phyloP scores from a whole-genome alignment of 1,139 yeast species.

The Saccharomycopsis hybrid region DNA sequence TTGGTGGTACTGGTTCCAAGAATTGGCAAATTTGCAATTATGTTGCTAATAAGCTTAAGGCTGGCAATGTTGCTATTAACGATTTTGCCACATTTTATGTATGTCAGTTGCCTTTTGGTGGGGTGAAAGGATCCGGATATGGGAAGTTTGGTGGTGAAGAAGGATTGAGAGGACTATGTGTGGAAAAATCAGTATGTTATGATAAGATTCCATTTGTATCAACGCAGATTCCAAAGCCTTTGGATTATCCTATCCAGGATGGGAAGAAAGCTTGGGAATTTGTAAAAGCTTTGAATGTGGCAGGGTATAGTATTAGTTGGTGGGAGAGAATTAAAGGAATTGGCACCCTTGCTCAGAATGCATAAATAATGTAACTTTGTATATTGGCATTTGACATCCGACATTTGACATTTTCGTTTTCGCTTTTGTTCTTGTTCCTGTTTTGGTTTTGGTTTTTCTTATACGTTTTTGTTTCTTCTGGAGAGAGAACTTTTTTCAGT shows the following conservation, averaged over 20 bases:
- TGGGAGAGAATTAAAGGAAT: slow-evolving; percentile 62
- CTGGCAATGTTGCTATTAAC: slow-evolving; percentile 93
- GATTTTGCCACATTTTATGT: slow-evolving; percentile 96
- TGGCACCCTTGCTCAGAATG: slow-evolving; percentile 40
- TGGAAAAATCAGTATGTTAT: slow-evolving; percentile 78
- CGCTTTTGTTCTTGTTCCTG: no score
- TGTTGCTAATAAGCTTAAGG: slow-evolving; percentile 56
- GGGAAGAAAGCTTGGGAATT: slow-evolving; percentile 83
- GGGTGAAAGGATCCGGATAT: slow-evolving; percentile 85
- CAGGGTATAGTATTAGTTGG: slow-evolving; percentile 71
- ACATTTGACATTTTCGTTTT: no score
- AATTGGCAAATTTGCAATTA: slow-evolving; percentile 49
- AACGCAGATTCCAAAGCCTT: slow-evolving; percentile 75
- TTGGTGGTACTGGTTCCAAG: no score
- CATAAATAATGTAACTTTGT: no score
- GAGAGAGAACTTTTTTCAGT: no score
- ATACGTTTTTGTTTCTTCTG: no score
- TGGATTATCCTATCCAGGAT: slow-evolving; percentile 85
- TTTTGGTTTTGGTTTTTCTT: no score
- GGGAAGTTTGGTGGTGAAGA: slow-evolving; percentile 98
- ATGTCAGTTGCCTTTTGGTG: slow-evolving; percentile 96
- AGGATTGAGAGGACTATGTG: slow-evolving; percentile 84
- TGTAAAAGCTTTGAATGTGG: slow-evolving; percentile 72
- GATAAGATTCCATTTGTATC: slow-evolving; percentile 76
- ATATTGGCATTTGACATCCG: no score